Base-by-base conservation (phyloP, 2,329 filamentous ascomycete species). In the Aspergillus pseudonomiae region DNA sequence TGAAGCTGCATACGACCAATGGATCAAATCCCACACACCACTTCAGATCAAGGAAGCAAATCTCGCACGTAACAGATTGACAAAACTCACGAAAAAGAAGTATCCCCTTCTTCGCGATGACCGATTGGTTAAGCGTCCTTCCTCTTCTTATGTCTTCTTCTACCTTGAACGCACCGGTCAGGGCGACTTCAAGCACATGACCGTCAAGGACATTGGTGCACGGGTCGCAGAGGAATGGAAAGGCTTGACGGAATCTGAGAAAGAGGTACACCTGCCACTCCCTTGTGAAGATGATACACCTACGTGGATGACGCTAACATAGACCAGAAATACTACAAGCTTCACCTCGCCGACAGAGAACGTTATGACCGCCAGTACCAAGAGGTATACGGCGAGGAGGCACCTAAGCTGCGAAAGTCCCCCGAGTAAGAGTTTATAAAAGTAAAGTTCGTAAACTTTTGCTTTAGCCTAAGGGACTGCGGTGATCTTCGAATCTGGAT, bases 1-100 rank as follows among this genome's bases (percentile, higher is more conserved):
- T 57, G 68, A 74, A 24, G 75, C 77, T 24, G 79, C 77, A 16
- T 84, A 83, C 71, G 77, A 83, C 34, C 72, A 80, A 63, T 91
- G 86, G 86, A 74, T 91, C 24, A 73, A 82, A 36, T 77, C 74
- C 3, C 76, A 88, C 70, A 85, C 85, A 1, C 83, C 86, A 11
- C 78, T 85, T 6, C 74, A 89, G 70, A 89, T 91, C 68, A 78
- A 78, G 53, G 63, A 79, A 3, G 88, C 89, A 62, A 91, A 91
- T 73, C 71, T 67, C 12, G 89, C 89, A 12, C 85, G 89, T 43
- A 63, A 45, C 32, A 67, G 59, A n/a, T 73, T 82, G 10, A 59
- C 61, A 0, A 70, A 64, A 30, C 65, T 77, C 54, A 67, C 61
- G 12, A 45, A 67, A 3, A 70, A 70, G 52, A 66, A 61, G 48